A percentile compares a stretch with the other conserved stretches of the same genome.
phyloP scores from a whole-genome alignment of 2,329 filamentous ascomycete species.

The Rutstroemia sp. region DNA sequence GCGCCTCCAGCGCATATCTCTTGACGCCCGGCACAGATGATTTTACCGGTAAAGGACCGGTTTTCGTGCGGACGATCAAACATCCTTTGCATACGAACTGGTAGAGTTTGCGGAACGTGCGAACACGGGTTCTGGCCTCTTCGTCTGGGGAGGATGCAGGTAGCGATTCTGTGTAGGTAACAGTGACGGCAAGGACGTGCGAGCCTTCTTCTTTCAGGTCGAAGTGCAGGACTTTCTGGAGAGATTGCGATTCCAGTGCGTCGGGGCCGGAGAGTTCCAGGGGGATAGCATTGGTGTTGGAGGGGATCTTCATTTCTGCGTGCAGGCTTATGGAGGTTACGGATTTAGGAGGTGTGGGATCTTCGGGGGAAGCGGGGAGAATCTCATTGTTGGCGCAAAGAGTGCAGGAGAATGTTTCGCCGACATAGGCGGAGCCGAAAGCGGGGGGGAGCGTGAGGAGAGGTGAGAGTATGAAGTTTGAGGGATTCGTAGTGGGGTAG shows the following conservation, averaged over 20 bases:
- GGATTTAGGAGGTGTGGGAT: conserved; percentile 33
- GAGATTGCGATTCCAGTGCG: not conserved
- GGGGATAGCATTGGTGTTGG: conserved; percentile 50
- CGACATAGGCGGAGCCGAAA: conserved; percentile 92
- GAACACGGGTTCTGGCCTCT: conserved; percentile 41
- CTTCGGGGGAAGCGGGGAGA: conserved; percentile 30
- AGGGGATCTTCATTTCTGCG: conserved; percentile 92
- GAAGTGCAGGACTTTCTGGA: conserved; percentile 78
- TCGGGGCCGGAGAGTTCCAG: conserved; percentile 44
- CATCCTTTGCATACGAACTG: conserved; percentile 92
- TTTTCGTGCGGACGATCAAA: conserved; percentile 84
- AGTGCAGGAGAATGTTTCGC: conserved; percentile 90
- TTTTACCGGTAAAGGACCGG: conserved; percentile 43
- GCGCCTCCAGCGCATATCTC: conserved; percentile 78
- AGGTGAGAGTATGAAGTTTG: conserved; percentile 46
- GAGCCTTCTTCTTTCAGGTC: conserved; percentile 91
- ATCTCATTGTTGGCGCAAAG: conserved; percentile 89
- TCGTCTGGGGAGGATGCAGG: conserved; percentile 44
- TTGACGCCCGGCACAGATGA: conserved; percentile 8
- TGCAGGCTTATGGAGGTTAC: conserved; percentile 75
- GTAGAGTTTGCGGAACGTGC: conserved; percentile 91
- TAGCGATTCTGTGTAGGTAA: conserved; percentile 87
- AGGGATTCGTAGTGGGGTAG: conserved; percentile 46
- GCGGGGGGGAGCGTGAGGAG: conserved; percentile 79
- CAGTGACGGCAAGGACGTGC: conserved; percentile 86